Evolutionary conservation across 2,329 filamentous ascomycete species (phyloP).

Genomic region (Basipetospora chlamydospora): DNA sequence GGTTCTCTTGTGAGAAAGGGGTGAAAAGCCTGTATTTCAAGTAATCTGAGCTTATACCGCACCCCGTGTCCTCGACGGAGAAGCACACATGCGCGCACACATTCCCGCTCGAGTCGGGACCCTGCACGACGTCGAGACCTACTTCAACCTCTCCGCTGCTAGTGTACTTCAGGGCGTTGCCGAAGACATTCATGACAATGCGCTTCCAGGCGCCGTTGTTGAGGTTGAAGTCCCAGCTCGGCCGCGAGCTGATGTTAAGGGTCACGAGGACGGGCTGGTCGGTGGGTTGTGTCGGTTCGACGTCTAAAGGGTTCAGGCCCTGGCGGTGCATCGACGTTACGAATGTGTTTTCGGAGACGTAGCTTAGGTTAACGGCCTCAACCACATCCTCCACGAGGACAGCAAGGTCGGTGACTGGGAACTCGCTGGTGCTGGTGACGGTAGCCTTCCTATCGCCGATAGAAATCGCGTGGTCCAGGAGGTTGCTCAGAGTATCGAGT

Average conservation of each 20-base stretch:
- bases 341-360: constrained; percentile 18
- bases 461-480: constrained; percentile 22
- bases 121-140: constrained; percentile 10
- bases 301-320: too few species aligned
- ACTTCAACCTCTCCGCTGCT: constrained; percentile 34
- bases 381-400: constrained; percentile 23
- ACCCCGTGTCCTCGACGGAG: constrained; percentile 38
- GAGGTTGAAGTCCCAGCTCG: constrained; percentile 35
- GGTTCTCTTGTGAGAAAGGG: constrained; percentile 49
- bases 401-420: constrained; percentile 17
- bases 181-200: constrained; percentile 48
- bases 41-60: constrained; percentile 49
- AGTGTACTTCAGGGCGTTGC: constrained; percentile 50
- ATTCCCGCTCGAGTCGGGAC: constrained; percentile 11
- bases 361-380: constrained; percentile 23
- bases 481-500: constrained; percentile 33
- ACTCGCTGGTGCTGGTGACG: constrained; percentile 11
- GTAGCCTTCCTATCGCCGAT: constrained; percentile 6
- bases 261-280: constrained; percentile 19
- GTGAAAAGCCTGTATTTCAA: constrained; percentile 44
- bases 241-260: constrained; percentile 31
- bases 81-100: constrained; percentile 11
- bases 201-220: constrained; percentile 36
- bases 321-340: not conserved
- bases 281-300: not conserved